Evolutionary conservation across 208 protist genomes (phyloP).

Genomic region (Trypanosoma scelopori): DNA sequence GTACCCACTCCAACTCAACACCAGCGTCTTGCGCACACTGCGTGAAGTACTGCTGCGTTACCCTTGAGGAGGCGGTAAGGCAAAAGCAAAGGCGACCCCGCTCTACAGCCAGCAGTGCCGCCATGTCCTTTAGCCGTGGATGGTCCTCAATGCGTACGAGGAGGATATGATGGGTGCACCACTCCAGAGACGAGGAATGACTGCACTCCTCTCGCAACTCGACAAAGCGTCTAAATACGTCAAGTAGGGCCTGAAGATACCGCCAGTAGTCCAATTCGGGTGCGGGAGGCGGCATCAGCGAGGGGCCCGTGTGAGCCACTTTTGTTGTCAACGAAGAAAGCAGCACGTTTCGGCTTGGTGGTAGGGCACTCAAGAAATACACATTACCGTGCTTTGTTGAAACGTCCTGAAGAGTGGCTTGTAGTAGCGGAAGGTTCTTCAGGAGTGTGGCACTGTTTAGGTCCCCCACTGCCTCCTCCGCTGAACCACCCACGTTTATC

Average conservation of each 20-base stretch:
- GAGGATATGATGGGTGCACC: conserved; percentile 38
- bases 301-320: background rate
- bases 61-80: conserved; percentile 51
- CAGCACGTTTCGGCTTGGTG: conserved; percentile 9
- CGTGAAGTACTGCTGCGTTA: conserved; percentile 58
- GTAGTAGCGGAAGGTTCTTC: conserved; percentile 17
- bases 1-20: conserved; percentile 53
- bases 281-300: background rate
- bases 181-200: background rate
- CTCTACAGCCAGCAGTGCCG: conserved; percentile 57
- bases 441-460: conserved; percentile 15
- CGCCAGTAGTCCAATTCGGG: conserved; percentile 20
- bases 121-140: conserved; percentile 51
- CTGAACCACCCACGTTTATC: conserved; percentile 30
- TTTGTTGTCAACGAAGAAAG: conserved; percentile 12
- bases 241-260: conserved; percentile 29
- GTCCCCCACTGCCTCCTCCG: conserved; percentile 1
- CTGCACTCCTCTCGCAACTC: conserved; percentile 23
- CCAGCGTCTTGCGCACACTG: conserved; percentile 25
- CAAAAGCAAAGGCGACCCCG: conserved; percentile 52
- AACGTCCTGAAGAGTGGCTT: conserved; percentile 23
- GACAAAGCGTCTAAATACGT: conserved; percentile 24
- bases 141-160: conserved; percentile 49
- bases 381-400: conserved; percentile 26
- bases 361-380: conserved; percentile 39